Conservation (phyloP, 1,284 basidiomycete genomes). For the Trichosporon ovoides region DNA sequence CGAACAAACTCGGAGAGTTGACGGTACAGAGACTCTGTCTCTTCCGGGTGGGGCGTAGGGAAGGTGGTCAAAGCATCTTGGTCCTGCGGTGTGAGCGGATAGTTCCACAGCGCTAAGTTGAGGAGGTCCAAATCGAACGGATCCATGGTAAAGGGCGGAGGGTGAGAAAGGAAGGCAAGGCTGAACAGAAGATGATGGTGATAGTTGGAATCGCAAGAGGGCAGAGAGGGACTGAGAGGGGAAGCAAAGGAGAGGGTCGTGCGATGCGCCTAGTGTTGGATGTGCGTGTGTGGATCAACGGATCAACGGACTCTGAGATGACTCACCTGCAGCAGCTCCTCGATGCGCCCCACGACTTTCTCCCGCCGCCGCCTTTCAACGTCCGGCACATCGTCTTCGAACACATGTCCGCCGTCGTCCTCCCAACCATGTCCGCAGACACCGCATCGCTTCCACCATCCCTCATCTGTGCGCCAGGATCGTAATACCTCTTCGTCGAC, state of each 20-base stretch:
- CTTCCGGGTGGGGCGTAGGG: constrained; percentile 66
- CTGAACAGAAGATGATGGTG: not conserved
- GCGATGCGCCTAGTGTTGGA: not conserved
- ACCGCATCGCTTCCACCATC: constrained; percentile 62
- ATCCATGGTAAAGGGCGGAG: not conserved
- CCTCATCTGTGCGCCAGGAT: constrained; percentile 32
- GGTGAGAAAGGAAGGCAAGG: not conserved
- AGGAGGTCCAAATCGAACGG: constrained; percentile 1
- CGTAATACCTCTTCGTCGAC: constrained; percentile 43
- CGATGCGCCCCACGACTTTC: constrained; percentile 72
- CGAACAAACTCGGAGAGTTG: constrained; percentile 57
- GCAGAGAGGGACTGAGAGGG: not conserved
- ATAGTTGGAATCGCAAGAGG: not conserved
- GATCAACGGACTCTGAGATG: not conserved
- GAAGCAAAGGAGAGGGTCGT: not conserved
- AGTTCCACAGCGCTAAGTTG: not conserved
- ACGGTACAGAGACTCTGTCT: constrained; percentile 58
- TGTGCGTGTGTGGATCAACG: not conserved
- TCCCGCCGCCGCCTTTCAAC: constrained; percentile 56
- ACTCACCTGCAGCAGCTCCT: constrained; percentile 74
- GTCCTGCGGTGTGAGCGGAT: constrained; percentile 54
- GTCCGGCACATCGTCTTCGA: constrained; percentile 34
- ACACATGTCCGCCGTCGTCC: constrained; percentile 64
- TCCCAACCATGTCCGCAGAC: constrained; percentile 66
- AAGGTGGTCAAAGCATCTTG: constrained; percentile 67